phyloP scores from a whole-genome alignment of 169 alveolate species.

The Cryptosporidium ryanae region DNA sequence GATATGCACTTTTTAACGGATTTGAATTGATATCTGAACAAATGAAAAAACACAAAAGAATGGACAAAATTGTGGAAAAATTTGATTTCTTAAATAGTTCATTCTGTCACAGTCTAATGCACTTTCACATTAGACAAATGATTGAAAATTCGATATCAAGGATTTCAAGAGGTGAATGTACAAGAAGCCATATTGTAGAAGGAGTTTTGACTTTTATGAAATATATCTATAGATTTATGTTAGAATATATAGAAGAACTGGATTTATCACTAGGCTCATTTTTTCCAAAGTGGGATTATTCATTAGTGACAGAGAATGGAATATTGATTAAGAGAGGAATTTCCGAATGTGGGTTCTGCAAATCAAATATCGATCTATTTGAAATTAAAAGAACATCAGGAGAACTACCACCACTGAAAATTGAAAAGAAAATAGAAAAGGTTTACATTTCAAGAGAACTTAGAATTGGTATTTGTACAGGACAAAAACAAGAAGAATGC shows the following conservation, averaged over 20 bases:
- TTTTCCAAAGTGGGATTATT: constrained; percentile 37
- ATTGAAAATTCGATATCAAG: constrained; percentile 12
- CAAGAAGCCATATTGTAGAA: constrained; percentile 59
- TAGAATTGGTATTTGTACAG: constrained; percentile 27
- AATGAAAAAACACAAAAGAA: constrained; percentile 42
- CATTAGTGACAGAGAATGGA: constrained; percentile 7
- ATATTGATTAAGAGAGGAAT: background rate
- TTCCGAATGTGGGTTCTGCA: constrained; percentile 49
- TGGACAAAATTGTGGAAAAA: too few relatives aligned
- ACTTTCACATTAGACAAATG: constrained; percentile 23
- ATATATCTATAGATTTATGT: constrained; percentile 17
- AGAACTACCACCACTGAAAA: background rate
- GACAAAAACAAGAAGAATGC: background rate
- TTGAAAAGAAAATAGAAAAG: background rate
- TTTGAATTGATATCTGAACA: constrained; percentile 77
- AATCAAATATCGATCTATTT: constrained; percentile 1
- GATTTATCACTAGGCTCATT: constrained; percentile 19
- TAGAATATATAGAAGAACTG: background rate
- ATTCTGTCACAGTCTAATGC: constrained; percentile 18
- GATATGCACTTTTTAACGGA: constrained; percentile 85
- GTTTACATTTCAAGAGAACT: constrained; percentile 1
- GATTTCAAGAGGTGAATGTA: constrained; percentile 22
- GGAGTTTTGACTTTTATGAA: constrained; percentile 17
- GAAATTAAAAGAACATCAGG: background rate
- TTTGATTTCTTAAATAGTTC: too few relatives aligned